Conservation (phyloP, 192 early-diverging fungal genomes). For the Blastocladiella britannica region DNA sequence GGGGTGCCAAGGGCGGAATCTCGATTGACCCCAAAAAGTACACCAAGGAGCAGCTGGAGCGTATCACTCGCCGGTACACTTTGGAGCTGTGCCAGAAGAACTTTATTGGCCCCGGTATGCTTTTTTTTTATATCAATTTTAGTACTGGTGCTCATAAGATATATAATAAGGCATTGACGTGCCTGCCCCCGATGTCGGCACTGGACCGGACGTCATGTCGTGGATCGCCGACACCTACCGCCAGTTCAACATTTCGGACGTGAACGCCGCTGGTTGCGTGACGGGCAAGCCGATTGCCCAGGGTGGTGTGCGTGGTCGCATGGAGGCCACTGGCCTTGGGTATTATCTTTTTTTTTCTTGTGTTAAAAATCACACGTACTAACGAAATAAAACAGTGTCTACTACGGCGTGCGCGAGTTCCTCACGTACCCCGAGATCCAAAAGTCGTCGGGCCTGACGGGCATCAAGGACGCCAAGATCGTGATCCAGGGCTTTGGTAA, state of each 20-base stretch:
- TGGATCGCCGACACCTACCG: conserved; percentile 74
- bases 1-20: conserved; percentile 65
- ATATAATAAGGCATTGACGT: conserved; percentile 58
- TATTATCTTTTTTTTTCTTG: background rate
- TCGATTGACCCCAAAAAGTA: conserved; percentile 60
- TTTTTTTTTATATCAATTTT: background rate
- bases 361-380: background rate
- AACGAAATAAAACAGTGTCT: no score
- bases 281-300: conserved; percentile 59
- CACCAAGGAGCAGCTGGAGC: conserved; percentile 46
- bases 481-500: conserved; percentile 73
- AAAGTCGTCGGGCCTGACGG: conserved; percentile 33
- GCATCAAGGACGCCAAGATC: conserved; percentile 34
- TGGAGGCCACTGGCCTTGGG: conserved; percentile 64
- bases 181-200: conserved; percentile 66
- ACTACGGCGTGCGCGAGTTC: conserved; percentile 62
- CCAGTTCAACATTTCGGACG: conserved; percentile 60
- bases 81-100: conserved; percentile 68
- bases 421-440: conserved; percentile 58
- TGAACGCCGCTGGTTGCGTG: conserved; percentile 59
- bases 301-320: conserved; percentile 64
- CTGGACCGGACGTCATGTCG: conserved; percentile 59
- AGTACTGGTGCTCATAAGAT: conserved; percentile 2
- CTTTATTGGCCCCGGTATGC: conserved; percentile 47
- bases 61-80: conserved; percentile 62